phyloP scores from a whole-genome alignment of 2,329 filamentous ascomycete species.

The Laburnicola sp. region DNA sequence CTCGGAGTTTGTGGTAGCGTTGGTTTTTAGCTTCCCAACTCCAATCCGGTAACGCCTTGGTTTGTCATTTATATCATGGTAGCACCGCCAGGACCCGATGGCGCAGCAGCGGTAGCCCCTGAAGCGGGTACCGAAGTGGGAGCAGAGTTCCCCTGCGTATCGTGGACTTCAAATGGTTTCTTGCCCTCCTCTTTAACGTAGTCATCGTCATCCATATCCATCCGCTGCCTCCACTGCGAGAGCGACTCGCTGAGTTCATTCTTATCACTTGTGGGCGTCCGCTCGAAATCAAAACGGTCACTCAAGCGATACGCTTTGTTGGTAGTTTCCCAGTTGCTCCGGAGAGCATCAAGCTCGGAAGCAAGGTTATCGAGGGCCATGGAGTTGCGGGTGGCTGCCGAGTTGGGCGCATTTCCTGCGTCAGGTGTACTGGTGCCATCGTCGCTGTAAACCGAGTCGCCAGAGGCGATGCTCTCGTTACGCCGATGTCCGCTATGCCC shows the following conservation, averaged over 20 bases:
- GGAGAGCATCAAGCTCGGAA: constrained; percentile 85
- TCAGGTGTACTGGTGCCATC: constrained; percentile 43
- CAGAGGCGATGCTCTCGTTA: constrained; percentile 63
- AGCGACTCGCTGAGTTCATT: constrained; percentile 38
- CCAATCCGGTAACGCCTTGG: constrained; percentile 7
- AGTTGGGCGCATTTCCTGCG: constrained; percentile 31
- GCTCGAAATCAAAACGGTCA: constrained; percentile 85
- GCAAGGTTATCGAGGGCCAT: constrained; percentile 87
- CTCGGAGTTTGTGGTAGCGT: not conserved
- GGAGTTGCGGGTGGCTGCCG: constrained; percentile 56
- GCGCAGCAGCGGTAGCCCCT: constrained; percentile 7
- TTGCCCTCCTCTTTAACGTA: constrained; percentile 7
- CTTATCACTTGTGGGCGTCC: constrained; percentile 44
- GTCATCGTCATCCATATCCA: constrained; percentile 36
- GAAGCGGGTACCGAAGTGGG: constrained; percentile 5
- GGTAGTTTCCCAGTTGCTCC: constrained; percentile 91
- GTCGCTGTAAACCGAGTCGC: constrained; percentile 55
- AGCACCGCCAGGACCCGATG: constrained; percentile 22
- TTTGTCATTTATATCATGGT: constrained; percentile 21
- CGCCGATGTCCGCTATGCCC: constrained; percentile 48
- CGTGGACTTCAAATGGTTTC: constrained; percentile 1
- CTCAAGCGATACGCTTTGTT: constrained; percentile 94
- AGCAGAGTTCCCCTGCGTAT: constrained; percentile 2
- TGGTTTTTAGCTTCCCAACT: constrained; percentile 1
- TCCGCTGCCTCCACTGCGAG: constrained; percentile 40